These are phyloP conservation scores for Diophrys sp. DNA, from an alignment of 73 alveolate species.

Conservation along the genomic window DNA sequence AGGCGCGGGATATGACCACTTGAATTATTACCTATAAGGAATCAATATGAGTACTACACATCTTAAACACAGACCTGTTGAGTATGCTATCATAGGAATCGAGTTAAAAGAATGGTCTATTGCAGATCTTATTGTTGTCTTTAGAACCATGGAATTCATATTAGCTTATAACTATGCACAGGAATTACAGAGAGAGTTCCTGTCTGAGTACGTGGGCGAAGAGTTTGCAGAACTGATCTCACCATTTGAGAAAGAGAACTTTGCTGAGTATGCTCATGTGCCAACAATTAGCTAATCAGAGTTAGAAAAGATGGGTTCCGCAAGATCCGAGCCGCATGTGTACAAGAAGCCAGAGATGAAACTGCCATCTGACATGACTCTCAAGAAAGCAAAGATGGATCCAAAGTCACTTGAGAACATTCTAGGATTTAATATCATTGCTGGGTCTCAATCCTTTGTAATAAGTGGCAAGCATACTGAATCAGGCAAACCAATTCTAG, in stretches of 20 bases:
- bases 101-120: no score
- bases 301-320: not conserved
- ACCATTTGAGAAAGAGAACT: no score
- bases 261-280: no score
- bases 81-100: no score
- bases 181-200: no score
- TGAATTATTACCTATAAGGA: conserved; percentile 40
- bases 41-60: conserved; percentile 67
- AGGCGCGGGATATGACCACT: conserved; percentile 24
- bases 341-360: not conserved
- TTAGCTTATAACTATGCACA: no score
- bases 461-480: conserved; percentile 91
- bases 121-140: no score
- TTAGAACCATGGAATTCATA: no score
- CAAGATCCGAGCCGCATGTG: not conserved
- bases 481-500: conserved; percentile 90
- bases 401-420: not conserved
- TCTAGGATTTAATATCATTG: not conserved
- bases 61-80: conserved; percentile 61
- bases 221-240: no score
- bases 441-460: conserved; percentile 89
- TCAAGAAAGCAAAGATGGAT: not conserved
- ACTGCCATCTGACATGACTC: not conserved
- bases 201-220: no score
- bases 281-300: no score